A percentile compares a stretch with the other conserved stretches of the same genome.
phyloP scores from a whole-genome alignment of 108 stramenopile genomes.

The Seminavis robusta region DNA sequence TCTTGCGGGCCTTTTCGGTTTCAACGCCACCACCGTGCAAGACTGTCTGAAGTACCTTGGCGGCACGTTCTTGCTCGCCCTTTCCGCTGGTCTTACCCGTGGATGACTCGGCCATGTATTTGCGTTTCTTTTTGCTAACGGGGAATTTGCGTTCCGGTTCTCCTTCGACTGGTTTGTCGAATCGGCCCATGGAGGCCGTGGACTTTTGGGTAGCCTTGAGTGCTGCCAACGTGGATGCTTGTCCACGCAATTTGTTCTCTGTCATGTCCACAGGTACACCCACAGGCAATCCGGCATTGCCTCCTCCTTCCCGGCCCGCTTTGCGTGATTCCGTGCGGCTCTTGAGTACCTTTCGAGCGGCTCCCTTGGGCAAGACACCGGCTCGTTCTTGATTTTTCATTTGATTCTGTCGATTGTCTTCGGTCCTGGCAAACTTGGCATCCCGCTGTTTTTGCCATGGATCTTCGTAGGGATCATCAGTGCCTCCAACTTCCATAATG shows the following conservation, averaged over 20 bases:
- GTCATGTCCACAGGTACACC: constrained; percentile 80
- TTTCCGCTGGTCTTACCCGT: constrained; percentile 46
- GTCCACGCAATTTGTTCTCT: constrained; percentile 51
- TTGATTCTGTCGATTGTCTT: constrained; percentile 65
- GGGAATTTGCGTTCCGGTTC: constrained; percentile 76
- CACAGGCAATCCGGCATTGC: constrained; percentile 33
- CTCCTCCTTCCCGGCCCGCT: constrained; percentile 48
- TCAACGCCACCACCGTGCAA: constrained; percentile 75
- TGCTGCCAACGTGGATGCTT: constrained; percentile 60
- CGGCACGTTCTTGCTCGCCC: constrained; percentile 53
- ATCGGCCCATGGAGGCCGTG: constrained; percentile 80
- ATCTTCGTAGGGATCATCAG: constrained; percentile 77
- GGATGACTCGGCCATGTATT: constrained; percentile 50
- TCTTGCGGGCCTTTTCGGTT: constrained; percentile 66
- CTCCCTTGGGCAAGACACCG: constrained; percentile 66
- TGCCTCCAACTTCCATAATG: constrained; percentile 84
- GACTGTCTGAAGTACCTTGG: constrained; percentile 74
- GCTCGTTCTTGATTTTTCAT: constrained; percentile 78
- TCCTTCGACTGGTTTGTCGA: constrained; percentile 78
- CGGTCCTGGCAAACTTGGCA: constrained; percentile 57
- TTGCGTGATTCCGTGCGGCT: constrained; percentile 40
- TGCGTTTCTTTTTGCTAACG: constrained; percentile 59
- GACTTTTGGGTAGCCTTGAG: constrained; percentile 74
- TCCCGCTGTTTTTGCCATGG: constrained; percentile 82
- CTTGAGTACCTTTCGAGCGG: constrained; percentile 57